Conservation (phyloP, 2,329 filamentous ascomycete species). For the Sphaerulina vaccinii region DNA sequence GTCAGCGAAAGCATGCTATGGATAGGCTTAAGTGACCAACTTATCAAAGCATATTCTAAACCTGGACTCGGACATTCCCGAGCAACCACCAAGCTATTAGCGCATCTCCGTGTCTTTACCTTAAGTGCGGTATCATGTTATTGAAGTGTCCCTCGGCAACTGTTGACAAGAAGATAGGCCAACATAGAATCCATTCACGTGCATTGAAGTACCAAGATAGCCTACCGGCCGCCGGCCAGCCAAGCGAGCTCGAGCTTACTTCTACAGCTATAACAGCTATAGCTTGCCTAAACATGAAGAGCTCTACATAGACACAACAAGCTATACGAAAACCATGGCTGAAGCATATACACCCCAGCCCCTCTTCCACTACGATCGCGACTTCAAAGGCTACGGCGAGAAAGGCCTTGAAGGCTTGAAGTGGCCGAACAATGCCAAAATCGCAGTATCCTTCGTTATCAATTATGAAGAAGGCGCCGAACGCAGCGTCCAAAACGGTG, state of each 20-base stretch:
- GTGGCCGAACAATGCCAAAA: slow-evolving; percentile 48
- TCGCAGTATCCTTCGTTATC: slow-evolving; percentile 49
- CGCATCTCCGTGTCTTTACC: too few species aligned
- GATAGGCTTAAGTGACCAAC: too few species aligned
- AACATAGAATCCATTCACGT: not conserved
- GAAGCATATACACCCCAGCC: not conserved
- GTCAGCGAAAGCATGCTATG: too few species aligned
- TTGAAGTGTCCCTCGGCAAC: too few species aligned
- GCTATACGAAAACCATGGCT: not conserved
- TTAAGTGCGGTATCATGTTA: too few species aligned
- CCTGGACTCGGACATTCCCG: too few species aligned
- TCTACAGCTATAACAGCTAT: too few species aligned
- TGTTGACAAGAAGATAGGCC: not conserved
- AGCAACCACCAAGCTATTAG: too few species aligned
- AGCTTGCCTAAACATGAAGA: too few species aligned
- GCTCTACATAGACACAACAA: too few species aligned
- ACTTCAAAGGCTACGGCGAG: slow-evolving; percentile 34
- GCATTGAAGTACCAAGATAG: not conserved
- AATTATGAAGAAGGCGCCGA: slow-evolving; percentile 50
- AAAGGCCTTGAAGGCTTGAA: slow-evolving; percentile 27
- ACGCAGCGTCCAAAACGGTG: slow-evolving; percentile 42
- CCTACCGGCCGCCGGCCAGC: not conserved
- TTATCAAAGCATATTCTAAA: too few species aligned
- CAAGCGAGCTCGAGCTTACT: not conserved
- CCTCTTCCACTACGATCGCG: slow-evolving; percentile 25